Evolutionary conservation across 2,329 filamentous ascomycete species (phyloP), one percentile per base, ranked within the genome.

Genomic region (Mollisia scopiformis): DNA sequence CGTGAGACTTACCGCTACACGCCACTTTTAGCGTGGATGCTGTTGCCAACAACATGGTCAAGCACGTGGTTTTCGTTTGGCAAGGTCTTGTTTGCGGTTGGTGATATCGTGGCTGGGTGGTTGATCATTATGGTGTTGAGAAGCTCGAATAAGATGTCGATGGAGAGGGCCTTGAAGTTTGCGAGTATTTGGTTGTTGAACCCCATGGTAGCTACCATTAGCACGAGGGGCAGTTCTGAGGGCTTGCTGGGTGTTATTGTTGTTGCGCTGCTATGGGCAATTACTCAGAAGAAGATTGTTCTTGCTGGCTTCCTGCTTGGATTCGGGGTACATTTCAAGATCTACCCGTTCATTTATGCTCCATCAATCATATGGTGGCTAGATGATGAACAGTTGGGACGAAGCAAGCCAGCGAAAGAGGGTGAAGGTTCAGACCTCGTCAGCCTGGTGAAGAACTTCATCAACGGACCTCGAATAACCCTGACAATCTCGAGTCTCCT

Each of bases 1-100:
- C 87, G 95, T 57, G 94, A 95, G 72, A 99, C 95, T 0, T 99
- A 99, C 79, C 90, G 95, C 62, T 99, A 99, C 80, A 98, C 95
- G 28, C 95, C 95, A 0, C 81, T 99, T 1, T 84, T 99, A 1
- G 92, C 95, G 16, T 98, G 93, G 93, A 79, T 97, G 3, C 84
- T 99, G 33, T 80, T 93, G 16, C 95, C 95, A 0, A 96, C 93
- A 0, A 84, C 88, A 1, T 87, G 82, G 80, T 67, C 62, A 5
- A 73, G 73, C 30, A 75, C 78, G 52, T 80, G 79, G 66, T 95
- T 97, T 76, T 88, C 90, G 4, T 94, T 89, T 61, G 95, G 95
- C 60, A 99, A 99, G 76, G 79, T 89, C 0, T 76, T 98, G 1
- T 99, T 99, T 72, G 92, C 93, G 0, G 71, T 85, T 0, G 89